Percentiles rank a stretch among this genome's conserved stretches.
These are phyloP conservation scores for Saprolegnia diclina DNA, from an alignment of 352 stramenopile genomes.

Conservation along the genomic window DNA sequence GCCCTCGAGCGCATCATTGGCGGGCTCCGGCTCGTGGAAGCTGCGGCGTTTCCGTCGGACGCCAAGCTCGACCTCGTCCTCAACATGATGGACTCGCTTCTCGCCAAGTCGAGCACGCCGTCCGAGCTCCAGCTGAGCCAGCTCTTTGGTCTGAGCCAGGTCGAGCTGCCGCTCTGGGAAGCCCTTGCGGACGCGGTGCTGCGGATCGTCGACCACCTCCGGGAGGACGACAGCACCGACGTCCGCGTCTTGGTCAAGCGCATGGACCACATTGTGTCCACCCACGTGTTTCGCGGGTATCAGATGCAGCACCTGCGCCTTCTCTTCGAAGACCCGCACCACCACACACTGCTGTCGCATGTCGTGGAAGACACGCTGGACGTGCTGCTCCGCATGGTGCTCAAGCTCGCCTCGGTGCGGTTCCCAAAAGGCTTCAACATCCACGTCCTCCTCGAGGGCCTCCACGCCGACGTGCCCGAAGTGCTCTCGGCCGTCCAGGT, in stretches of 20 bases:
- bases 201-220: conserved; percentile 34
- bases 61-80: conserved; percentile 48
- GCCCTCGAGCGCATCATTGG: conserved; percentile 9
- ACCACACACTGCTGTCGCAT: conserved; percentile 59
- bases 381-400: conserved; percentile 56
- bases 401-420: conserved; percentile 73
- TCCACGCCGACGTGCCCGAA: conserved; percentile 64
- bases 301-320: conserved; percentile 68
- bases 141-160: conserved; percentile 8
- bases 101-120: background rate
- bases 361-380: conserved; percentile 76
- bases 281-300: conserved; percentile 66
- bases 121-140: conserved; percentile 5
- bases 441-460: conserved; percentile 67
- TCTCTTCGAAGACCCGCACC: conserved; percentile 70
- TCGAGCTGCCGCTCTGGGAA: conserved; percentile 14
- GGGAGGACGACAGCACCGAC: conserved; percentile 20
- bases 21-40: conserved; percentile 37
- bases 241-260: conserved; percentile 36
- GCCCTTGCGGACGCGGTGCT: conserved; percentile 18
- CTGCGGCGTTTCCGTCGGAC: conserved; percentile 48
- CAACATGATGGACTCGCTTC: conserved; percentile 26
- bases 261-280: conserved; percentile 55
- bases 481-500: conserved; percentile 76
- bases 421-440: conserved; percentile 83